Base-by-base conservation (phyloP, 1,139 yeast genomes). In the Blastobotrys raffinosifermentans region DNA sequence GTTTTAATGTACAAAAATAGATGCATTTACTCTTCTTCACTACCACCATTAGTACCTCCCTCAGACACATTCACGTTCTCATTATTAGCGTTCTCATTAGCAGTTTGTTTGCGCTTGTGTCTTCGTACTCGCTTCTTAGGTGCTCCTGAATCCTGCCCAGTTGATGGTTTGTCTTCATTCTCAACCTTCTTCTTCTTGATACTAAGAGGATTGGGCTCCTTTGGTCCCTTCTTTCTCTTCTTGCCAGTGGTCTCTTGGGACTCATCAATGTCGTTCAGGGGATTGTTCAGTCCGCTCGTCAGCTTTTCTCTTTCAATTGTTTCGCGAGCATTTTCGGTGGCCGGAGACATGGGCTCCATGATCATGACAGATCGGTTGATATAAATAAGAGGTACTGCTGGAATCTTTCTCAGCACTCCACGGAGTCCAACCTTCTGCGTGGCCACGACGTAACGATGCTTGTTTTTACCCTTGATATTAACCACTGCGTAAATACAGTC, bases 341-440 rank as follows among this genome's bases (percentile, higher is more conserved):
- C 83, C 31, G 73, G 74, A 35, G 94, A 82, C 48, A 89, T 66
- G 10, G 96, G 96, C 60, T 91, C 99, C 93, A 91, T 80, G 31
- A 91, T 80, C 91, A 91, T 84, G 16, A 93, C 98, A 1, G 95
- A 77, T 46, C 96, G 71, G 55, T 83, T 81, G 75, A 91, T 77
- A 58, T 83, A 87, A 6, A 89, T 67, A 48, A 91, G 62, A 0
- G 99, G 99, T 2, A 86, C 82, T 8, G 96, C 98, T 0, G 98
- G 94, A 11, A 87, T 69, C 22, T 66, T 66, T 48, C 97, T 72
- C 46, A 91, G 67, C 35, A 67, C 64, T 41, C 75, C 72, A 47
- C 98, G 72, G 39, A 89, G 67, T 19, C 74, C 71, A 30, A 73
- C 72, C 51, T 83, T 78, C 55, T 89, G 96, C 0, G 93, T 73